phyloP scores from a whole-genome alignment of 169 alveolate genomes.

The Cryptosporidium viatorum region DNA sequence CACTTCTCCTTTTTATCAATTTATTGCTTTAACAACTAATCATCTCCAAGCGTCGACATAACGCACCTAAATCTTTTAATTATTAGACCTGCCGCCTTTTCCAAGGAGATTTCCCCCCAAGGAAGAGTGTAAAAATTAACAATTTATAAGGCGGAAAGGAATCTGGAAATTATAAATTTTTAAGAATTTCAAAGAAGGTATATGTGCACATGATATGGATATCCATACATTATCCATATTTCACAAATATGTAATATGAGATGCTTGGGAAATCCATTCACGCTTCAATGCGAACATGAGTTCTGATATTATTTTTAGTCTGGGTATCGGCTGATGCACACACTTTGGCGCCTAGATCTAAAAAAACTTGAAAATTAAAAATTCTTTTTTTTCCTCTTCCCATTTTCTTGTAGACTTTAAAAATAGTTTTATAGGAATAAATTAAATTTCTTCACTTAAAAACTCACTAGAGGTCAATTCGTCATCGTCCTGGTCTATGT shows the following conservation, averaged over 20 bases:
- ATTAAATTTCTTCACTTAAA: neutral
- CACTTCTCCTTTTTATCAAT: constrained; percentile 6
- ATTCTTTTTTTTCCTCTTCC: neutral
- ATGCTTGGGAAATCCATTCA: neutral
- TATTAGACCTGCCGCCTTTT: constrained; percentile 43
- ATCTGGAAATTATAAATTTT: neutral
- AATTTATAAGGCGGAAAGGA: neutral
- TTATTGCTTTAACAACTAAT: neutral
- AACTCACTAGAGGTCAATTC: neutral
- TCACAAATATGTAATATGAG: neutral
- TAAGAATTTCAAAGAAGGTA: neutral
- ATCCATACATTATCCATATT: neutral
- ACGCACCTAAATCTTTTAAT: constrained; percentile 74
- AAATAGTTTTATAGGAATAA: neutral
- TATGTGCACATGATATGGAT: too few species aligned
- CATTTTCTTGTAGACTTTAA: neutral
- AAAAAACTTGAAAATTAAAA: neutral
- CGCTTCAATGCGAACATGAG: neutral
- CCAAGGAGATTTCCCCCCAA: neutral
- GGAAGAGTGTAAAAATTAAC: too few species aligned
- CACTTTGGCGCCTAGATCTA: neutral
- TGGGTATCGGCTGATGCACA: constrained; percentile 4
- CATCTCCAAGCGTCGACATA: constrained; percentile 52
- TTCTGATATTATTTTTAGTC: neutral
- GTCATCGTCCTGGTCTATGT: neutral